Evolutionary conservation across 228 moss, liverwort and hornwort species (phyloP).

Genomic region (Sphagnum fallax): DNA sequence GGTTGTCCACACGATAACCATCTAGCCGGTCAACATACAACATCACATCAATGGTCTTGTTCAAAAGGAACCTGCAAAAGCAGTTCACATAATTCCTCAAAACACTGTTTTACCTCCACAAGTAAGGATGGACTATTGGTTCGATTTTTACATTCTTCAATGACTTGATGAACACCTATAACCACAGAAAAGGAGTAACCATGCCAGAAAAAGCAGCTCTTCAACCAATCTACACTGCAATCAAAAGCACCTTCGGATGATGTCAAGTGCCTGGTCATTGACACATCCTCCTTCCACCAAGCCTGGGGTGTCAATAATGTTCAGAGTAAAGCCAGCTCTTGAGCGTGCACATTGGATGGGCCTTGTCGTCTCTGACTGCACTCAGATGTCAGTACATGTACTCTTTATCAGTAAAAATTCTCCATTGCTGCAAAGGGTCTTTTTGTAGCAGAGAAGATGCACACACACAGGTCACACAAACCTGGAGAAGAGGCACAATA

Average conservation of each 20-base stretch:
- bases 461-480: no score
- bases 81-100: background rate
- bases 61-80: conserved; percentile 71
- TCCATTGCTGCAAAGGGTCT: no score
- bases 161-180: background rate
- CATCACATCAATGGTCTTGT: conserved; percentile 92
- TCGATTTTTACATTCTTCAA: no score
- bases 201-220: no score
- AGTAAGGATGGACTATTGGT: no score
- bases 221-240: no score
- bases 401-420: no score
- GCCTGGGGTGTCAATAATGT: conserved; percentile 93
- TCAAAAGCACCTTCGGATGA: conserved; percentile 63
- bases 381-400: background rate
- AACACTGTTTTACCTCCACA: background rate
- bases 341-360: conserved; percentile 91
- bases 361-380: conserved; percentile 89
- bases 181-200: no score
- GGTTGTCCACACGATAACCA: conserved; percentile 94
- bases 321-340: conserved; percentile 87
- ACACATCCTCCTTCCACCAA: conserved; percentile 90
- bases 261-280: conserved; percentile 90
- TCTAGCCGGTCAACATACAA: conserved; percentile 91
- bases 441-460: no score
- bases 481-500: no score